Evolutionary conservation across 164 flowering plant species (phyloP).

Genomic region (Chimonanthus salicifolius): DNA sequence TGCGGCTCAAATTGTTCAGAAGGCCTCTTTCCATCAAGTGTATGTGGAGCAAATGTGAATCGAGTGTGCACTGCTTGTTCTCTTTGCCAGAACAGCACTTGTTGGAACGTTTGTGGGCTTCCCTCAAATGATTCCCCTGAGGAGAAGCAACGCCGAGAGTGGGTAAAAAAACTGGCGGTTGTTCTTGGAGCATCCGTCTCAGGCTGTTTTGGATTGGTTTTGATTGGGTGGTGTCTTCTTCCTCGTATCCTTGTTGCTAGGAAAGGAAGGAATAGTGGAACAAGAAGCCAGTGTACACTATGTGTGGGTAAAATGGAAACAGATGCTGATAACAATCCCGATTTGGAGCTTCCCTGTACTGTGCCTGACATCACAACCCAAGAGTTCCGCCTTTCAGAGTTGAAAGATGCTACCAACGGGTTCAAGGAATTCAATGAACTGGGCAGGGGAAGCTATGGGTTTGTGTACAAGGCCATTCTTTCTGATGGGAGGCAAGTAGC

Average conservation of each 20-base stretch:
- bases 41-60: conserved; percentile 53
- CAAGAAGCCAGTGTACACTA: conserved; percentile 33
- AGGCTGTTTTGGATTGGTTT: conserved; percentile 35
- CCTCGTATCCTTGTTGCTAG: conserved; percentile 28
- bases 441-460: conserved; percentile 92
- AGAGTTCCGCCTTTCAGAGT: conserved; percentile 74
- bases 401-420: conserved; percentile 88
- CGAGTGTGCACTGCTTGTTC: conserved; percentile 84
- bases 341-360: conserved; percentile 24
- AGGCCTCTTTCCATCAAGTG: conserved; percentile 71
- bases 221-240: conserved; percentile 47
- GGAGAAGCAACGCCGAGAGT: conserved; percentile 23
- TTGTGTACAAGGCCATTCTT: conserved; percentile 82
- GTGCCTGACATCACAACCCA: conserved; percentile 54
- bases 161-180: conserved; percentile 26
- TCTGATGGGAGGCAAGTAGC: conserved; percentile 82
- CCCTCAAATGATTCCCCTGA: conserved; percentile 21
- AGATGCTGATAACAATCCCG: conserved; percentile 28
- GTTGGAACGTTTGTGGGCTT: conserved; percentile 55
- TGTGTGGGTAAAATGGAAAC: conserved; percentile 43
- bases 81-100: conserved; percentile 87
- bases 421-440: conserved; percentile 94
- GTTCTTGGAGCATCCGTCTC: conserved; percentile 42
- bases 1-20: conserved; percentile 64
- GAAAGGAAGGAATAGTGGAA: conserved; percentile 23